Percentiles rank a stretch among this genome's conserved stretches.
Conservation (phyloP, 805 yeast species). For the Brettanomyces nanus region DNA sequence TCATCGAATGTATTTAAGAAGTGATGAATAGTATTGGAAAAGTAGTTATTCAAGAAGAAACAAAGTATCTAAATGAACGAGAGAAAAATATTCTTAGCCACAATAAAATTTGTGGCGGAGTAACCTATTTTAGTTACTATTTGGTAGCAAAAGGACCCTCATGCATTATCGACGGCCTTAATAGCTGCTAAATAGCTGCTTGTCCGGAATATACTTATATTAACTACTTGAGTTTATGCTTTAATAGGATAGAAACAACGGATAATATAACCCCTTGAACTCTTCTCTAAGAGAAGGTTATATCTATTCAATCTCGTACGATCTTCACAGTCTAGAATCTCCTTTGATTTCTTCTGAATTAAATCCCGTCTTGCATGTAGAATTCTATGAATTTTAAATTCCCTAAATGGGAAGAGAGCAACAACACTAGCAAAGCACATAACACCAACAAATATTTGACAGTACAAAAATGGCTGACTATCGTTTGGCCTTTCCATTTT, state of each 20-base stretch:
- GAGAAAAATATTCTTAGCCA: too few relatives aligned
- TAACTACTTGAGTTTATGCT: too few relatives aligned
- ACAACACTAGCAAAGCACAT: constrained; percentile 35
- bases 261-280: constrained; percentile 9
- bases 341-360: constrained; percentile 2
- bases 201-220: too few relatives aligned
- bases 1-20: background rate
- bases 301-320: constrained; percentile 6
- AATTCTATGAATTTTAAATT: constrained; percentile 39
- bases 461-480: constrained; percentile 41
- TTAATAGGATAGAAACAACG: constrained; percentile 23
- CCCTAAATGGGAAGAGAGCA: constrained; percentile 40
- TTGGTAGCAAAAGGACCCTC: too few relatives aligned
- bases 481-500: constrained; percentile 16
- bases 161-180: too few relatives aligned
- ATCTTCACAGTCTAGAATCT: background rate
- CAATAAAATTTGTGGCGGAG: too few relatives aligned
- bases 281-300: constrained; percentile 6
- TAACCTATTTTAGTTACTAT: too few relatives aligned
- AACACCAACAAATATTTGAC: constrained; percentile 51
- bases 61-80: too few relatives aligned
- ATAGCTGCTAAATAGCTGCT: too few relatives aligned
- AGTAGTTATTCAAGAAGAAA: too few relatives aligned
- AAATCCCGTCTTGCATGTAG: constrained; percentile 18
- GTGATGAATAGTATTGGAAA: too few relatives aligned